Percentiles rank a stretch among this genome's conserved stretches.
phyloP scores from a whole-genome alignment of 2,329 filamentous ascomycete genomes.

The Phyllosticta ampelicida region DNA sequence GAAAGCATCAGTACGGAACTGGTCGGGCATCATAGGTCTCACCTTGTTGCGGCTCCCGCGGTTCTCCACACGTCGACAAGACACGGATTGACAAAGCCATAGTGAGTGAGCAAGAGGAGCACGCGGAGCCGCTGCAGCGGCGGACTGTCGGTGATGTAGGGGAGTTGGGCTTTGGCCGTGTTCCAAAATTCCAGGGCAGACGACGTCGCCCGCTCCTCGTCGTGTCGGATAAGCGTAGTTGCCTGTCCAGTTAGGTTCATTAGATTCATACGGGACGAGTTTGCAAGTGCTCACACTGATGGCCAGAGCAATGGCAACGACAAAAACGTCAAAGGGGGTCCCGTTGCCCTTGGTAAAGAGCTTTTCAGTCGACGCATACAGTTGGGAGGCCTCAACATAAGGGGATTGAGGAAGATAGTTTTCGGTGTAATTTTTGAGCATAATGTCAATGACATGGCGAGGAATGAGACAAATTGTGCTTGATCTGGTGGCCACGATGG shows the following conservation, averaged over 20 bases:
- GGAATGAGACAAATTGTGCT: slow-evolving; percentile 9
- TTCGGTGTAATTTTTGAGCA: slow-evolving; percentile 9
- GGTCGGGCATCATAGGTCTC: neutral
- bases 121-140: slow-evolving; percentile 1
- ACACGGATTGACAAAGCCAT: slow-evolving; percentile 6
- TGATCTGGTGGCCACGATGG: neutral
- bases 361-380: slow-evolving; percentile 1
- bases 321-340: slow-evolving; percentile 4
- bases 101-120: slow-evolving; percentile 6
- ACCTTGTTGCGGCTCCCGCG: neutral
- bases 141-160: slow-evolving; percentile 1
- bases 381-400: neutral
- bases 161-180: slow-evolving; percentile 3
- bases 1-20: neutral
- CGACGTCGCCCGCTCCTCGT: slow-evolving; percentile 5
- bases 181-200: slow-evolving; percentile 9
- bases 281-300: slow-evolving; percentile 1
- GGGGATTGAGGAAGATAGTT: slow-evolving; percentile 6
- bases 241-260: neutral
- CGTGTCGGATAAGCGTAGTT: slow-evolving; percentile 4
- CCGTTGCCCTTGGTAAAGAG: neutral
- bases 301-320: slow-evolving; percentile 5
- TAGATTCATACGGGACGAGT: neutral
- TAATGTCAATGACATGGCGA: slow-evolving; percentile 9
- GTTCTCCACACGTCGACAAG: slow-evolving; percentile 2